phyloP scores from a whole-genome alignment of 768 basidiomycete genomes.

The Amanita molliuscula region DNA sequence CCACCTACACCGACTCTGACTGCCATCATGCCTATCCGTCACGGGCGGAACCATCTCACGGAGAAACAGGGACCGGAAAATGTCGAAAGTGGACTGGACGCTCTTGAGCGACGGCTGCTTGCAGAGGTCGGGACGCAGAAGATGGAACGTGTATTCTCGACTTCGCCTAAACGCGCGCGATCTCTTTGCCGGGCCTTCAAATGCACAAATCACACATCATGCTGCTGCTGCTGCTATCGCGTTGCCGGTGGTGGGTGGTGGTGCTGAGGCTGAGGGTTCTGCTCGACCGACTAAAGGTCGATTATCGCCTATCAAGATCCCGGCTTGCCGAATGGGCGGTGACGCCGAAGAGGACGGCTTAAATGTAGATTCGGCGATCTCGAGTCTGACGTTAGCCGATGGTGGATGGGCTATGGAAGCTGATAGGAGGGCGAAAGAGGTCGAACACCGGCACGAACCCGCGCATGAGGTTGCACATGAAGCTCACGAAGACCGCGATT shows the following conservation, averaged over 20 bases:
- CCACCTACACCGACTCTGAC: conserved; percentile 46
- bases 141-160: conserved; percentile 20
- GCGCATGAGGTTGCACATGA: conserved; percentile 13
- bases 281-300: conserved; percentile 2
- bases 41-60: conserved; percentile 11
- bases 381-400: conserved; percentile 40
- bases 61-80: conserved; percentile 4
- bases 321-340: conserved; percentile 26
- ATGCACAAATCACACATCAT: not conserved
- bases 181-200: conserved; percentile 14
- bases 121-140: conserved; percentile 68
- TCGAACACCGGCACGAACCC: conserved; percentile 6
- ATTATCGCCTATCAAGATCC: conserved; percentile 11
- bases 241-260: not conserved
- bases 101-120: conserved; percentile 55
- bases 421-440: conserved; percentile 11
- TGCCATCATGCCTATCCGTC: conserved; percentile 18
- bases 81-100: conserved; percentile 55
- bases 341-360: conserved; percentile 14
- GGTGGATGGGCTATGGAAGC: conserved; percentile 11
- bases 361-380: conserved; percentile 41
- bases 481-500: conserved; percentile 21
- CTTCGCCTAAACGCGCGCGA: conserved; percentile 21
- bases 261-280: conserved; percentile 4
- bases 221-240: not conserved